phyloP scores from a whole-genome alignment of 495 filamentous ascomycete genomes.

The Staphylotrichum longicolle region DNA sequence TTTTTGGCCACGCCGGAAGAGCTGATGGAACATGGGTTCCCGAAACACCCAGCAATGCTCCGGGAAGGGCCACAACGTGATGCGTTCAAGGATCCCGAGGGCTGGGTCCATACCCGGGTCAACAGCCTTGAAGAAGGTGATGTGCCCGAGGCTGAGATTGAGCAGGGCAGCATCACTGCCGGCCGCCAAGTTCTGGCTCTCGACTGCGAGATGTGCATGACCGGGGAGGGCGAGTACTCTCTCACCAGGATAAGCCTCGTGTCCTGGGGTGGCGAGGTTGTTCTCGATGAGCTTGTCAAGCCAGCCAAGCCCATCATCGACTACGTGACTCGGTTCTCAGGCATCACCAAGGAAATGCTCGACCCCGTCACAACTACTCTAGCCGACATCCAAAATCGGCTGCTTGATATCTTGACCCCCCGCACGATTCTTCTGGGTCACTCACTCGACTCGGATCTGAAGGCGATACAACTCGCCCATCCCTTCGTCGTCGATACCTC shows the following conservation, averaged over 20 bases:
- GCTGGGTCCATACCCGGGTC: constrained; percentile 83
- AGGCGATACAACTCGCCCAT: constrained; percentile 78
- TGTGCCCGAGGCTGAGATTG: constrained; percentile 64
- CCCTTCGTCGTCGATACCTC: constrained; percentile 91
- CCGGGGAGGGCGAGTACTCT: constrained; percentile 68
- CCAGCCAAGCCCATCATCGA: constrained; percentile 78
- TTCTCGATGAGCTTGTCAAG: constrained; percentile 90
- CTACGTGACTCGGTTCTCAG: constrained; percentile 87
- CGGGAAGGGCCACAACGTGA: constrained; percentile 47
- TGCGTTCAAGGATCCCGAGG: constrained; percentile 52
- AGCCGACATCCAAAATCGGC: constrained; percentile 72
- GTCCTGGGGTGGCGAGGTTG: constrained; percentile 75
- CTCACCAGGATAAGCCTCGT: constrained; percentile 86
- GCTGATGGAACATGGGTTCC: constrained; percentile 76
- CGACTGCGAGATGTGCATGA: constrained; percentile 96
- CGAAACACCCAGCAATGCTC: constrained; percentile 69
- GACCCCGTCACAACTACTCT: constrained; percentile 79
- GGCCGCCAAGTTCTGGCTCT: constrained; percentile 79
- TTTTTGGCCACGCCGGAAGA: constrained; percentile 70
- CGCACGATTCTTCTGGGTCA: constrained; percentile 84
- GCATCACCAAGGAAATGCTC: constrained; percentile 82
- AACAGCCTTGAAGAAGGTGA: constrained; percentile 61
- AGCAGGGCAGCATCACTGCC: constrained; percentile 77
- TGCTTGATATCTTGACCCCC: constrained; percentile 70
- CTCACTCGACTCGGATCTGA: constrained; percentile 86